Conservation (phyloP, 1,284 basidiomycete genomes). For the Apiotrichum sp. region DNA sequence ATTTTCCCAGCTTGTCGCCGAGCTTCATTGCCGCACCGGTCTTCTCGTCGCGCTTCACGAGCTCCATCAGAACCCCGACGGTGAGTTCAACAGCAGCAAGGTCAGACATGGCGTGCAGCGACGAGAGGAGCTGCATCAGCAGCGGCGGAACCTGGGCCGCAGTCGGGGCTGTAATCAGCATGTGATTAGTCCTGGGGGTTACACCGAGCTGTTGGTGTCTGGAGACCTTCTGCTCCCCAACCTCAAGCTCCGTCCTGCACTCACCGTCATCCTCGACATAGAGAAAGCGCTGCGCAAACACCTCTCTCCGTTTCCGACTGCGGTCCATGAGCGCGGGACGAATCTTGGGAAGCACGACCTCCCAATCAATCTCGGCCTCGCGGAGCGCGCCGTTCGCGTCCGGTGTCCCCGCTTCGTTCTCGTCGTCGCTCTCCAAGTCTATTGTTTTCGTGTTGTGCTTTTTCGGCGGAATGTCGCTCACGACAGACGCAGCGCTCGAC, state of each 20-base stretch:
- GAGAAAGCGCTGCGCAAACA: conserved; percentile 32
- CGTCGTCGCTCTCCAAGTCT: conserved; percentile 20
- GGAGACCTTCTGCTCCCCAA: too few relatives aligned
- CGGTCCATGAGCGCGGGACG: conserved; percentile 26
- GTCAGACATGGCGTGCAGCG: conserved; percentile 22
- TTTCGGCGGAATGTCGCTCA: not conserved
- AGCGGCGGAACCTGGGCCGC: conserved; percentile 5
- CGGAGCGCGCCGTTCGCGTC: conserved; percentile 2
- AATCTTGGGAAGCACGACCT: conserved; percentile 25
- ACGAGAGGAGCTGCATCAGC: conserved; percentile 15
- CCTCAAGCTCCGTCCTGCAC: conserved; percentile 4
- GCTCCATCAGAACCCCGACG: conserved; percentile 26
- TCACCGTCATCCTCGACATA: conserved; percentile 35
- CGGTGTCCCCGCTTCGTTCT: conserved; percentile 11
- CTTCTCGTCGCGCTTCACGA: conserved; percentile 35
- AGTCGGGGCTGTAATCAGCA: conserved; percentile 4
- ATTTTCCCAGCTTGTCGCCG: conserved; percentile 43
- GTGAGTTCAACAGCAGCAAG: conserved; percentile 28
- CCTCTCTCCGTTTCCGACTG: conserved; percentile 32
- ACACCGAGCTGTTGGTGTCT: too few relatives aligned
- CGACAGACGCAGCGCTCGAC: conserved; percentile 1
- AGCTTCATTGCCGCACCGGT: conserved; percentile 25
- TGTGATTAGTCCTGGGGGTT: too few relatives aligned
- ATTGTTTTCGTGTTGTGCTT: too few relatives aligned
- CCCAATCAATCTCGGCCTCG: conserved; percentile 35